Percentiles rank a stretch among this genome's conserved stretches.
phyloP scores from a whole-genome alignment of 2,329 filamentous ascomycete genomes.

The Aspergillus ibericus region DNA sequence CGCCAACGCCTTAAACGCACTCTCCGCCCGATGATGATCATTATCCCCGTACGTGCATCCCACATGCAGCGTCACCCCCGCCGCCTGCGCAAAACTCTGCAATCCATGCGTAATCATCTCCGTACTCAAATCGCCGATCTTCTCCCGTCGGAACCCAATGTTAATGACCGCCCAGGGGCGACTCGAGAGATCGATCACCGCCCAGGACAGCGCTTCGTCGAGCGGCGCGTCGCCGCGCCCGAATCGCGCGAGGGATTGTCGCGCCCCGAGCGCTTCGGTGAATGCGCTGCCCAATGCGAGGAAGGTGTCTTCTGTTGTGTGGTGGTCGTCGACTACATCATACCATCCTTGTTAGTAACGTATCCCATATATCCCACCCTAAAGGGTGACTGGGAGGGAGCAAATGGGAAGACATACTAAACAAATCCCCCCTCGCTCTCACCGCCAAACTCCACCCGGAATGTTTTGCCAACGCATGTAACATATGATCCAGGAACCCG shows the following conservation, averaged over 20 bases:
- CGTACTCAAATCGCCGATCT: slow-evolving; percentile 86
- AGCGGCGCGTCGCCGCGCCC: slow-evolving; percentile 90
- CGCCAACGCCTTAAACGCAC: slow-evolving; percentile 93
- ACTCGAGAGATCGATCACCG: slow-evolving; percentile 92
- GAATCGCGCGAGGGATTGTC: slow-evolving; percentile 82
- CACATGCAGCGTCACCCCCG: slow-evolving; percentile 90
- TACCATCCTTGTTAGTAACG: too few relatives aligned
- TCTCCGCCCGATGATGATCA: slow-evolving; percentile 95
- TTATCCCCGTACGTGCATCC: slow-evolving; percentile 88
- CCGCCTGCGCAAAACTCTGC: slow-evolving; percentile 88
- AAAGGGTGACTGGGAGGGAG: too few relatives aligned
- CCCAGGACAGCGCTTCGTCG: slow-evolving; percentile 90
- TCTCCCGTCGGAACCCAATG: slow-evolving; percentile 82
- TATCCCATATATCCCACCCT: too few relatives aligned
- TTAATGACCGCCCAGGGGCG: slow-evolving; percentile 83
- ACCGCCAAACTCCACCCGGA: slow-evolving; percentile 88
- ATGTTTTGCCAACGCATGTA: slow-evolving; percentile 95
- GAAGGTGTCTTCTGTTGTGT: slow-evolving; percentile 94
- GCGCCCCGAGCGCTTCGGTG: slow-evolving; percentile 72
- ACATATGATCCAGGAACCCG: slow-evolving; percentile 98
- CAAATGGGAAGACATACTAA: slow-evolving; percentile 65
- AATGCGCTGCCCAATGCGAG: slow-evolving; percentile 87
- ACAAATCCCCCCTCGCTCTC: slow-evolving; percentile 81
- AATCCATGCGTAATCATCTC: slow-evolving; percentile 98
- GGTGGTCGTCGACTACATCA: slow-evolving; percentile 88